These are phyloP conservation scores for Mycosarcoma mackinlayi DNA, from an alignment of 1,284 basidiomycete species.

Conservation along the genomic window DNA sequence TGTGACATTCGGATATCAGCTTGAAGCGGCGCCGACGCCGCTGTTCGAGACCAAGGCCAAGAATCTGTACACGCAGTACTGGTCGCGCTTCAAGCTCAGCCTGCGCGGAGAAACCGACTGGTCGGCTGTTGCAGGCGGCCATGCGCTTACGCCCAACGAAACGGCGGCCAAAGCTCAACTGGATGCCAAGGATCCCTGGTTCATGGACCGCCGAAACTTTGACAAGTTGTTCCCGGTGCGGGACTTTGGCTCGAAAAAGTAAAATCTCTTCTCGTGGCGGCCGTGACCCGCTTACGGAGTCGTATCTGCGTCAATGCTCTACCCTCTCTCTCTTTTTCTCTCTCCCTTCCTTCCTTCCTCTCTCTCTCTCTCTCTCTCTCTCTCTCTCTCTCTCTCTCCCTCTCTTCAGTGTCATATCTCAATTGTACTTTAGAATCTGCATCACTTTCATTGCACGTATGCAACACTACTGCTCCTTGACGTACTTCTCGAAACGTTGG, in stretches of 20 bases:
- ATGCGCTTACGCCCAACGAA: conserved; percentile 18
- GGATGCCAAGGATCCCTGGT: conserved; percentile 50
- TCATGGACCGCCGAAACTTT: conserved; percentile 50
- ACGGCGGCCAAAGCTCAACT: conserved; percentile 18
- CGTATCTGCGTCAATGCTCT: too few relatives aligned
- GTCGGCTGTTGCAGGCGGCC: conserved; percentile 19
- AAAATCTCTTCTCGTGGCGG: background rate
- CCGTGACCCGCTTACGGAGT: too few relatives aligned
- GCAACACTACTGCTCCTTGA: conserved; percentile 35
- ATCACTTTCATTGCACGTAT: background rate
- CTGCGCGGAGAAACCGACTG: conserved; percentile 46
- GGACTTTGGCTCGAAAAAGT: conserved; percentile 7
- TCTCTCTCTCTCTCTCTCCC: background rate
- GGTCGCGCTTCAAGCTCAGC: conserved; percentile 46
- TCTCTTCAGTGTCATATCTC: background rate
- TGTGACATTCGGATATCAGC: conserved; percentile 40
- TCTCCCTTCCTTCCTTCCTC: too few relatives aligned
- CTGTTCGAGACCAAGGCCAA: conserved; percentile 32
- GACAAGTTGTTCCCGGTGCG: conserved; percentile 45
- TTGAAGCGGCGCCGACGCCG: conserved; percentile 45
- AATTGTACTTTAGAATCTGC: conserved; percentile 16
- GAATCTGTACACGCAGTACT: conserved; percentile 44
- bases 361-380: too few relatives aligned
- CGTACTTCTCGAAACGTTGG: conserved; percentile 33
- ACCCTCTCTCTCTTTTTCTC: too few relatives aligned